Evolutionary conservation across 2,329 filamentous ascomycete species (phyloP), one percentile per base, ranked within the genome.

Genomic region (Trichoderma oligosporum): DNA sequence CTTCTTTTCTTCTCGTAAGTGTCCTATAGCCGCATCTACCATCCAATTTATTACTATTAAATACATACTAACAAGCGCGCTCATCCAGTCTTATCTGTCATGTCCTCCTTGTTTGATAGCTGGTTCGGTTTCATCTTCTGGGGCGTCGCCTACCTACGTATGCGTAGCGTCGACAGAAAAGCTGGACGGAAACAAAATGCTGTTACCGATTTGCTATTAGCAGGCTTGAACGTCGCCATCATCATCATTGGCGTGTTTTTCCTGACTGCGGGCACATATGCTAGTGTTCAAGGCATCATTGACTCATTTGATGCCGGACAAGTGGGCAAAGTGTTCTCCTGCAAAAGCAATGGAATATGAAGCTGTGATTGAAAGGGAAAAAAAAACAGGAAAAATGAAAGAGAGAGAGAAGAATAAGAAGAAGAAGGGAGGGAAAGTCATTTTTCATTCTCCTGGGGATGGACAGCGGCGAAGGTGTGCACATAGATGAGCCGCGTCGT

Each of bases 121-220:
- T 93, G 91, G 79, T 93, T 93, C 66, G 92, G 92, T 22, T 97
- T 96, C 78, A 96, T 96, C 68, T 97, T 96, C 78, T 97, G 89
- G 89, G 89, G 87, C 11, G 81, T 90, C 1, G 89, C 88, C 0
- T 93, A 90, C 68, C 82, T 91, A 67, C 82, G 87, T 56, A 89
- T 93, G 87, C 80, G 88, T 46, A 75, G 75, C 18, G 86, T 82
- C 1, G 86, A 89, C 6, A 68, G 78, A 2, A 73, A 76, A 1
- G 78, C 82, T 29, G 78, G 81, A 49, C 79, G 76, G 61, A 74
- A 73, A 1, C 76, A 81, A 31, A 83, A 81, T 46, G 65, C 60
- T 6, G 24, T 85, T 31, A 73, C 78, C 1, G 81, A 81, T 33
- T 73, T 73, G 59, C 66, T 82, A 7, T 81, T 82, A 41, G 78